Evolutionary conservation across 2,329 filamentous ascomycete species (phyloP).

Genomic region (Trichoderma gracile): DNA sequence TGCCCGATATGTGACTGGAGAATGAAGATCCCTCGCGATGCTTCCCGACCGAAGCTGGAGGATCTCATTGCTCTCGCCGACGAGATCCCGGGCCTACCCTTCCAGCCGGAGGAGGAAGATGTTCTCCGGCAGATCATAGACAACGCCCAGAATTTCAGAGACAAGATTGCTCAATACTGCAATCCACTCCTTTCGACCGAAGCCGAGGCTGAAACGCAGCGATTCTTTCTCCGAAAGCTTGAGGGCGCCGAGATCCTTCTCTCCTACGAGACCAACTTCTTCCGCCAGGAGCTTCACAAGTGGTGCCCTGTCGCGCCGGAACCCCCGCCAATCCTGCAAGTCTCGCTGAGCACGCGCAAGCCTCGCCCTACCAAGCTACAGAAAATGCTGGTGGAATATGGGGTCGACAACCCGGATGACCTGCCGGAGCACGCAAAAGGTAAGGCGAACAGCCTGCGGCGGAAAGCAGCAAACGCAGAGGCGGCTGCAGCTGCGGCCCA

Average conservation of each 20-base stretch:
- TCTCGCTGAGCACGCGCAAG: conserved; percentile 89
- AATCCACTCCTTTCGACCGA: conserved; percentile 78
- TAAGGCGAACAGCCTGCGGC: conserved; percentile 72
- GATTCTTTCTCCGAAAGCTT: conserved; percentile 95
- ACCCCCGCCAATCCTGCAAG: conserved; percentile 80
- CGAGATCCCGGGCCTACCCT: conserved; percentile 77
- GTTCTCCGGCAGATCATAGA: conserved; percentile 83
- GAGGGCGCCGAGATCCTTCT: conserved; percentile 94
- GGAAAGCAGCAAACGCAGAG: conserved; percentile 66
- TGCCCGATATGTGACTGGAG: conserved; percentile 98
- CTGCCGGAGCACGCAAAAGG: conserved; percentile 79
- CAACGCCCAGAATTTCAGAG: conserved; percentile 79
- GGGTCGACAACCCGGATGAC: conserved; percentile 87
- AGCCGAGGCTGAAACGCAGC: conserved; percentile 83
- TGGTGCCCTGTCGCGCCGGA: conserved; percentile 89
- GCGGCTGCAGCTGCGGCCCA: conserved; percentile 46
- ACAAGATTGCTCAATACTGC: conserved; percentile 77
- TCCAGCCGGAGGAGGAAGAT: conserved; percentile 94
- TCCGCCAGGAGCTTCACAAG: conserved; percentile 91
- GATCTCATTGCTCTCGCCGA: conserved; percentile 82
- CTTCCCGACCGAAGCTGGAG: conserved; percentile 90
- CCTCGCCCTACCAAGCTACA: conserved; percentile 95
- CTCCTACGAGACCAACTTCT: conserved; percentile 93
- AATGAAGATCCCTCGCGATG: conserved; percentile 94
- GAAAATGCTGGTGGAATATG: conserved; percentile 86